Evolutionary conservation across 139 green algal species (phyloP).

Genomic region (Volvox reticuliferus): DNA sequence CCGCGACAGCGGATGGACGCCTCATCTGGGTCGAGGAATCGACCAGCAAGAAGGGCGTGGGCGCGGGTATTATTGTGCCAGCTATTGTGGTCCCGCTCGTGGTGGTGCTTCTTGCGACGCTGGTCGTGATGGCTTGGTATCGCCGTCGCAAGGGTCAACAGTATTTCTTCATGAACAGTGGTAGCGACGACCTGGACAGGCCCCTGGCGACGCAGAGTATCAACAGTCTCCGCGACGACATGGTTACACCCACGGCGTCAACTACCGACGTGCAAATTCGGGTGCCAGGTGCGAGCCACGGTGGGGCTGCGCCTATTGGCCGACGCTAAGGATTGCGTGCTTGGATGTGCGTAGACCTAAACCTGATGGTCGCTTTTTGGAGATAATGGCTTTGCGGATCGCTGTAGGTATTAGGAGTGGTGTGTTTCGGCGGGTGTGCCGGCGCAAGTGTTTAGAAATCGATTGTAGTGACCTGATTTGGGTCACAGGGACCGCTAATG

Average conservation of each 20-base stretch:
- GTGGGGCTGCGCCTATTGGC: background rate
- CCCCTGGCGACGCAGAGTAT: constrained; percentile 11
- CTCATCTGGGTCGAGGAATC: constrained; percentile 16
- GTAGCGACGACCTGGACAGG: constrained; percentile 3
- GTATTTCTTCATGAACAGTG: constrained; percentile 12
- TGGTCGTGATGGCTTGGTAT: background rate
- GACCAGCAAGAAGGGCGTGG: background rate
- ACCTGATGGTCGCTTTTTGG: too few relatives aligned
- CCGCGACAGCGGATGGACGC: background rate
- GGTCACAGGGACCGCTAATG: too few relatives aligned
- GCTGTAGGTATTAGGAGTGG: too few relatives aligned
- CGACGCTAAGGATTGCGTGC: background rate
- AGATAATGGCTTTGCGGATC: too few relatives aligned
- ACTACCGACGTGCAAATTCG: constrained; percentile 45
- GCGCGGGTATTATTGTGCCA: background rate
- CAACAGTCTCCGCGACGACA: constrained; percentile 36
- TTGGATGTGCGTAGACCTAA: background rate
- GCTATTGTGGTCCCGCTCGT: constrained; percentile 41
- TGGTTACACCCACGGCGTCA: constrained; percentile 21
- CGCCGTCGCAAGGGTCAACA: constrained; percentile 7
- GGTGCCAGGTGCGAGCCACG: constrained; percentile 24
- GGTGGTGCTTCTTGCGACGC: background rate
- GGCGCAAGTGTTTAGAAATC: too few relatives aligned
- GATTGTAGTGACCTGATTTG: too few relatives aligned
- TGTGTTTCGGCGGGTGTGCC: too few relatives aligned